A percentile compares a stretch with the other conserved stretches of the same genome.
These are phyloP conservation scores for Sclerotinia minor DNA, from an alignment of 2,329 filamentous ascomycete species.

Conservation along the genomic window DNA sequence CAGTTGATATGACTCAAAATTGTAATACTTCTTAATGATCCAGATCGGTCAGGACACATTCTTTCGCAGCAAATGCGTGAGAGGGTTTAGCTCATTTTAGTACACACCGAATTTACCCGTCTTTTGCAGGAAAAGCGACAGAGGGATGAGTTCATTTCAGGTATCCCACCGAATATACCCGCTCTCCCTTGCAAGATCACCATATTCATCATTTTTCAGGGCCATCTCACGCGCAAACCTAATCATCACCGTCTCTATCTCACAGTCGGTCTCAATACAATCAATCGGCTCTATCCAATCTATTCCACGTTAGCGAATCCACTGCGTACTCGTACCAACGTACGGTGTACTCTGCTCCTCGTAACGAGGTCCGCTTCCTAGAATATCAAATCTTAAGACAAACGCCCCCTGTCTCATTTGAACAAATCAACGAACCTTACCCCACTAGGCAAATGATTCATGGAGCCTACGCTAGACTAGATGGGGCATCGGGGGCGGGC, in stretches of 20 bases:
- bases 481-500: not conserved
- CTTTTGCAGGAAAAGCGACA: not conserved
- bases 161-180: not conserved
- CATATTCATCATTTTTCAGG: not conserved
- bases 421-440: not conserved
- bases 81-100: not conserved
- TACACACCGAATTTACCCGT: not conserved
- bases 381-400: not conserved
- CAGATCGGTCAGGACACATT: not conserved
- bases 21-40: too few relatives aligned
- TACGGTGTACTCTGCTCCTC: not conserved
- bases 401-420: constrained; percentile 8
- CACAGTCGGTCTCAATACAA: not conserved
- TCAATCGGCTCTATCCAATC: not conserved
- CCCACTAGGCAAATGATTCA: not conserved
- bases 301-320: not conserved
- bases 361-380: constrained; percentile 15
- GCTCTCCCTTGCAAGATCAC: not conserved
- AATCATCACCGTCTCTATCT: not conserved
- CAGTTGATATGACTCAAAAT: too few relatives aligned
- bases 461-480: not conserved
- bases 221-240: not conserved
- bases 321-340: not conserved
- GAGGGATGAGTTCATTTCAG: not conserved
- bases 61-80: not conserved